Percentiles rank a stretch among this genome's conserved stretches.
phyloP scores from a whole-genome alignment of 371 early-diverging fungal species.

The Smittium culicis region DNA sequence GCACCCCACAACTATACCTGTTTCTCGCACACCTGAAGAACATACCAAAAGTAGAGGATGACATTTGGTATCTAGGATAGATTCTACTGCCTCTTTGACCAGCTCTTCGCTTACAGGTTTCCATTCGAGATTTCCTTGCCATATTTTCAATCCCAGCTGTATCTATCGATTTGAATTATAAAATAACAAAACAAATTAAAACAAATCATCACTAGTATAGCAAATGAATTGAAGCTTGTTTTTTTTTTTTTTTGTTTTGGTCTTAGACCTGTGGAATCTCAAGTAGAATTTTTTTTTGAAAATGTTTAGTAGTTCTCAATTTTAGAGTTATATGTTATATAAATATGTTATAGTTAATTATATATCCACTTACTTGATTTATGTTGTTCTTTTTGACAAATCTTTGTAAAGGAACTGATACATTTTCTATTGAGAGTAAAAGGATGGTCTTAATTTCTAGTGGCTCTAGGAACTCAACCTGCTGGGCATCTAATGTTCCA shows the following conservation, averaged over 20 bases:
- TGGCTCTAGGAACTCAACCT: conserved; percentile 60
- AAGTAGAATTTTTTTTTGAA: conserved; percentile 2
- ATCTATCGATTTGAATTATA: conserved; percentile 21
- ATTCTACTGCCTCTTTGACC: conserved; percentile 80
- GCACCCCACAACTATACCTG: conserved; percentile 78
- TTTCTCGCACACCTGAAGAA: conserved; percentile 61
- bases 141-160: conserved; percentile 52
- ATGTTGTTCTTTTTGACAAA: conserved; percentile 70
- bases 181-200: background rate
- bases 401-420: conserved; percentile 55
- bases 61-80: conserved; percentile 52
- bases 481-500: conserved; percentile 28
- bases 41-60: conserved; percentile 85
- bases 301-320: background rate
- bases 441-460: conserved; percentile 64
- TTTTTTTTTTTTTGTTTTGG: background rate
- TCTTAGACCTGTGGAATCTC: conserved; percentile 1
- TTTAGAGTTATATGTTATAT: background rate
- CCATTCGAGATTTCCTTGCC: conserved; percentile 53
- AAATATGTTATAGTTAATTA: background rate
- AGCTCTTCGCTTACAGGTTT: conserved; percentile 86
- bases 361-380: conserved; percentile 39
- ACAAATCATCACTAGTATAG: too few species aligned
- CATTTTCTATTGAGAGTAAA: conserved; percentile 73
- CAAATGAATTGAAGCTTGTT: too few species aligned